A percentile compares a stretch with the other conserved stretches of the same genome.
Evolutionary conservation across 2,329 filamentous ascomycete genomes (phyloP).

Genomic region (Diaporthe velutina): DNA sequence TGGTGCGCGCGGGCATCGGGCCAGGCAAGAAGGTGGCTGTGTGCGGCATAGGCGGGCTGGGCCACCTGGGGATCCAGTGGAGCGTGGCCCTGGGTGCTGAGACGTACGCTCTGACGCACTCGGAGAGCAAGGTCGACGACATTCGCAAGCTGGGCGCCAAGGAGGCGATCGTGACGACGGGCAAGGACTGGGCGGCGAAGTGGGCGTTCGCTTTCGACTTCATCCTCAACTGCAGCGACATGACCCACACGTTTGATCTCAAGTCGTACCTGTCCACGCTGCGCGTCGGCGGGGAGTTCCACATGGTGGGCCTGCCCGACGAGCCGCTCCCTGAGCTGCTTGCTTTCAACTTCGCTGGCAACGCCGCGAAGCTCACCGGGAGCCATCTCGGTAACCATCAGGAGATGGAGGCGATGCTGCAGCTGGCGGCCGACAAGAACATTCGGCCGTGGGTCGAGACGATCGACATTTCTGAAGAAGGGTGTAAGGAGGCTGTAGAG

Average conservation of each 20-base stretch:
- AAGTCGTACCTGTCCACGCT: constrained; percentile 63
- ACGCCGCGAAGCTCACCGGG: constrained; percentile 53
- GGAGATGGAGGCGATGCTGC: constrained; percentile 70
- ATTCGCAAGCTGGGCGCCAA: constrained; percentile 73
- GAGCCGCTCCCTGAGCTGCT: constrained; percentile 58
- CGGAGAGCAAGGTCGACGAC: constrained; percentile 69
- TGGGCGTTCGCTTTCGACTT: constrained; percentile 65
- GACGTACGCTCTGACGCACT: constrained; percentile 74
- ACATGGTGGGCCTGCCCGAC: constrained; percentile 70
- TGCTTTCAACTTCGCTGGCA: constrained; percentile 56
- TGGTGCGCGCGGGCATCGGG: constrained; percentile 75
- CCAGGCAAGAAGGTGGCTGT: constrained; percentile 80
- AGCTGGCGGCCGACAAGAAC: constrained; percentile 69
- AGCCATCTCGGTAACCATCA: constrained; percentile 73
- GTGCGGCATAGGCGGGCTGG: constrained; percentile 79
- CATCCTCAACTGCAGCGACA: constrained; percentile 63
- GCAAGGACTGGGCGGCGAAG: constrained; percentile 70
- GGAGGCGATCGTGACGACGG: constrained; percentile 59
- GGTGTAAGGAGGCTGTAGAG: constrained; percentile 77
- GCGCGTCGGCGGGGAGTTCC: constrained; percentile 67
- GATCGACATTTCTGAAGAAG: constrained; percentile 54
- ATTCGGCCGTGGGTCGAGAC: constrained; percentile 44
- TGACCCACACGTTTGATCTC: constrained; percentile 67
- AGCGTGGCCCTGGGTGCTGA: constrained; percentile 79
- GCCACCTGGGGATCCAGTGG: constrained; percentile 80